Evolutionary conservation across 768 basidiomycete species (phyloP).

Genomic region (Termitomyces sp.): DNA sequence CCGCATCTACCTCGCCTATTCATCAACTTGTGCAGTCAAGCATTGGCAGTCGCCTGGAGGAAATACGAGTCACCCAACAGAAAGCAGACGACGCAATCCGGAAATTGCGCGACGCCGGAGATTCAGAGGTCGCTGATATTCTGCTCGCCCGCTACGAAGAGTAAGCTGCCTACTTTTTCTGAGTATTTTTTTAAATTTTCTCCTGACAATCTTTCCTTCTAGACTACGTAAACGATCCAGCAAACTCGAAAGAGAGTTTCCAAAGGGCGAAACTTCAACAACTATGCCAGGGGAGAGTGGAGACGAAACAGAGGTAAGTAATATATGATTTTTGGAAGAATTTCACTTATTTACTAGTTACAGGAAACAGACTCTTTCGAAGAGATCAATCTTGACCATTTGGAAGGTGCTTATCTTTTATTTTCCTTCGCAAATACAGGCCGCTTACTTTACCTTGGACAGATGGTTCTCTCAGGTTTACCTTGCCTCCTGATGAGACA

Average conservation of each 20-base stretch:
- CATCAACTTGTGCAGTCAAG: neutral
- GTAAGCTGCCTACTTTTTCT: neutral
- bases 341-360: neutral
- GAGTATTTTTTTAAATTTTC: neutral
- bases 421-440: neutral
- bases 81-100: neutral
- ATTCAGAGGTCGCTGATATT: neutral
- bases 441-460: neutral
- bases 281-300: neutral
- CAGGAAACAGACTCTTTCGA: neutral
- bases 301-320: neutral
- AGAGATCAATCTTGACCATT: conserved; percentile 3
- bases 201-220: neutral
- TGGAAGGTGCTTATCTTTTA: neutral
- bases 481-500: neutral
- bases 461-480: conserved; percentile 7
- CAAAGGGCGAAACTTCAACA: neutral
- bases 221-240: neutral
- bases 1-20: neutral
- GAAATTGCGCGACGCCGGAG: neutral
- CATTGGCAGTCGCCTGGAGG: neutral
- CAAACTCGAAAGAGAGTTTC: neutral
- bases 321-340: neutral
- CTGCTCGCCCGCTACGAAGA: conserved; percentile 1
- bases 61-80: neutral